phyloP scores from a whole-genome alignment of 805 yeast genomes.

The Wickerhamomyces alni region DNA sequence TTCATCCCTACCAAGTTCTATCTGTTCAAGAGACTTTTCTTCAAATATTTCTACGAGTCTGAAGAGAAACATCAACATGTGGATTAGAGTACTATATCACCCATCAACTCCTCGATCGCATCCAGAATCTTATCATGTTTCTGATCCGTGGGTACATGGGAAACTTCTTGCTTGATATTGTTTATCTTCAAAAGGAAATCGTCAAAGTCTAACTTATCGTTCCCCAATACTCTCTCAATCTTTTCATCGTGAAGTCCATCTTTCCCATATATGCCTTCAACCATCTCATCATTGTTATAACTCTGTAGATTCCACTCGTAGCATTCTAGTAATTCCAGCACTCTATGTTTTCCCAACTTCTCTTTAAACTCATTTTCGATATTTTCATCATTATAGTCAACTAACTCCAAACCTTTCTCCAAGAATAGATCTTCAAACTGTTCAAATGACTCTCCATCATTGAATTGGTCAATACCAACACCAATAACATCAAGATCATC shows the following conservation, averaged over 20 bases:
- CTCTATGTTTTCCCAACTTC: constrained; percentile 34
- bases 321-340: constrained; percentile 41
- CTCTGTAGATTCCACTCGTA: constrained; percentile 37
- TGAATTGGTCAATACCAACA: constrained; percentile 25
- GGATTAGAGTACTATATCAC: constrained; percentile 7
- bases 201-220: neutral
- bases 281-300: neutral
- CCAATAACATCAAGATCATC: constrained; percentile 13
- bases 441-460: constrained; percentile 12
- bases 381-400: constrained; percentile 25
- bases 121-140: neutral
- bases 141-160: neutral
- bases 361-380: constrained; percentile 40
- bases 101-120: constrained; percentile 9
- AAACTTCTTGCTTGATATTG: constrained; percentile 1
- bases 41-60: constrained; percentile 7
- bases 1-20: constrained; percentile 15
- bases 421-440: constrained; percentile 33
- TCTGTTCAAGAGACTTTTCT: constrained; percentile 12
- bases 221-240: neutral
- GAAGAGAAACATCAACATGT: constrained; percentile 3
- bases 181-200: neutral
- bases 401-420: constrained; percentile 32
- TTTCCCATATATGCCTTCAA: neutral
- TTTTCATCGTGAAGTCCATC: neutral